Base-by-base conservation (phyloP, 148 eudicot genomes). In the Nyssa sinensis region DNA sequence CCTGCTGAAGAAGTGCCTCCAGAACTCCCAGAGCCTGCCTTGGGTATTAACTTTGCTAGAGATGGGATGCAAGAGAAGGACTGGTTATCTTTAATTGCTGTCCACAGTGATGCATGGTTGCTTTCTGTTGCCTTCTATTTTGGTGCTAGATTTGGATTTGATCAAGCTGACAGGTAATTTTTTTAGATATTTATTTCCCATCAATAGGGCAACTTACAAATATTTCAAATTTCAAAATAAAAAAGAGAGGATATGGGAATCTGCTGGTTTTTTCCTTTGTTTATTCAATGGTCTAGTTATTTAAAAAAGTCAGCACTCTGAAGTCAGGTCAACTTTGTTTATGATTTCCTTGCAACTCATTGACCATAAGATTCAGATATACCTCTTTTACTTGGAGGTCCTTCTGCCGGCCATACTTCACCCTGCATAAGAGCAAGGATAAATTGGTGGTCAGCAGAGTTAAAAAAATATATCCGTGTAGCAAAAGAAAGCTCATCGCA, bases 121-220 rank as follows among this genome's bases (percentile, higher is more conserved):
- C 70, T 74, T 51, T 10, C 77, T 31, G 70, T 74, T 74, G 62
- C 77, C 70, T 74, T 74, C 71, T 74, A 74, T 33, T 65, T 66
- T 74, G 77, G 77, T 65, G 70, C 77, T n/a, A 65, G 77, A 53
- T 74, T 74, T 74, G 77, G 77, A 32, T 74, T 73, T 62, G 76
- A 47, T 47, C 63, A 73, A 63, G 69, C 69, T 44, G 76, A 73
- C 39, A 73, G 69, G 70, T 67, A 39, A 64, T 39, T 23, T 16
- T 65, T 5, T 17, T 31, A 35, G 21, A 33, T 31, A 23, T 70
- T 17, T 55, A 17, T 55, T 24, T 55, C 58, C n/a, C 5, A 14
- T 16, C 14, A 1, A 51, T 4, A 8, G 21, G 17, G 5, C 24
- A 7, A 19, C 24, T 13, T 55, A 3, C 5, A 37, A 37, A 37